Evolutionary conservation across 106 monocot genomes (phyloP).

Genomic region (Apostasia ramifera): DNA sequence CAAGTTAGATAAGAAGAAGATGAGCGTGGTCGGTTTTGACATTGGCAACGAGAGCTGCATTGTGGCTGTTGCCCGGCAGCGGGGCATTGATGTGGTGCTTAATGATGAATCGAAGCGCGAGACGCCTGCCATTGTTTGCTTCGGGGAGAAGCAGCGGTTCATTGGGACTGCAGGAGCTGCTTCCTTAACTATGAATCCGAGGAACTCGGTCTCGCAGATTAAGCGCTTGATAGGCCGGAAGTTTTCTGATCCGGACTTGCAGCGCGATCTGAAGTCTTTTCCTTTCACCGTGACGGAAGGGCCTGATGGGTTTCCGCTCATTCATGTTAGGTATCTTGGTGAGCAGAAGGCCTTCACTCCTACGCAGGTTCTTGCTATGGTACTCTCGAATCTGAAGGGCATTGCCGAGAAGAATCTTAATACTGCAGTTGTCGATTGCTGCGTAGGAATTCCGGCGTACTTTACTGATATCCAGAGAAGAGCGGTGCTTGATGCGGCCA

Average conservation of each 20-base stretch:
- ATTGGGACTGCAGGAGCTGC: conserved; percentile 59
- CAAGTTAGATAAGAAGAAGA: conserved; percentile 9
- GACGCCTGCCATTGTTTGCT: conserved; percentile 52
- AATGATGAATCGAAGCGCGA: conserved; percentile 76
- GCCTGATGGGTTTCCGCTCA: conserved; percentile 43
- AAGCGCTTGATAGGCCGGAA: conserved; percentile 52
- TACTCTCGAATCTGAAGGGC: conserved; percentile 46
- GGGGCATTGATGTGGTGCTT: conserved; percentile 68
- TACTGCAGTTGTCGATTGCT: conserved; percentile 48
- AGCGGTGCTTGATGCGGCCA: conserved; percentile 47
- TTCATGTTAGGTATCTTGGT: conserved; percentile 46
- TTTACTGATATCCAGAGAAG: conserved; percentile 66
- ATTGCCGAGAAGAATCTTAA: conserved; percentile 56
- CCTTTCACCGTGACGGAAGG: conserved; percentile 40
- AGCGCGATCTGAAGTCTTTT: conserved; percentile 30
- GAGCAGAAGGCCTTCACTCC: conserved; percentile 37
- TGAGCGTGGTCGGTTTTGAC: conserved; percentile 67
- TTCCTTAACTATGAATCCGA: conserved; percentile 43
- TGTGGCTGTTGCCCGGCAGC: conserved; percentile 60
- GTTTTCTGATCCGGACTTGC: conserved; percentile 47
- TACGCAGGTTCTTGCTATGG: conserved; percentile 55
- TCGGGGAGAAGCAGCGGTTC: conserved; percentile 64
- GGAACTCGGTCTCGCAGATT: conserved; percentile 48
- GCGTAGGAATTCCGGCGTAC: conserved; percentile 32
- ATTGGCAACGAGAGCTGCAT: conserved; percentile 63